Percentiles rank a stretch among this genome's conserved stretches.
Evolutionary conservation across 108 stramenopile species (phyloP).

Genomic region (Asterionellopsis glacialis): DNA sequence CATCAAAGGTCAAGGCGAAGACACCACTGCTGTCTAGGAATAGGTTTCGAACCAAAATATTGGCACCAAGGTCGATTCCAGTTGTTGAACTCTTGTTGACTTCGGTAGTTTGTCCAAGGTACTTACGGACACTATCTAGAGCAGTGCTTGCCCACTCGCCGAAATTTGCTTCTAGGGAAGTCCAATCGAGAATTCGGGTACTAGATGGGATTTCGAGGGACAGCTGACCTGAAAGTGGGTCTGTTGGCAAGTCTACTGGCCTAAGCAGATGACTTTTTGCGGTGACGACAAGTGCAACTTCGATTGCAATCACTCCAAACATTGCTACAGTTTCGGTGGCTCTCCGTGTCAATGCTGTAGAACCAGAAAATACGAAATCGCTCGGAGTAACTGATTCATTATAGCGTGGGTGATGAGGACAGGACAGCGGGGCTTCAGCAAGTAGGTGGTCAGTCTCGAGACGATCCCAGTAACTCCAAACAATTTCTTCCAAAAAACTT

Average conservation of each 20-base stretch:
- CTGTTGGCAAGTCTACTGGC: conserved; percentile 6
- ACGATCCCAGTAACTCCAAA: conserved; percentile 41
- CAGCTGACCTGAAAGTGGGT: conserved; percentile 17
- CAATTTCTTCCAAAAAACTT: conserved; percentile 18
- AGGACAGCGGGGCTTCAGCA: conserved; percentile 34
- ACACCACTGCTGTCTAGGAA: conserved; percentile 41
- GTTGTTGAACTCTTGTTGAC: conserved; percentile 10
- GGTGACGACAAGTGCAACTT: conserved; percentile 14
- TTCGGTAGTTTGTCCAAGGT: conserved; percentile 25
- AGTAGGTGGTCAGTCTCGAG: conserved; percentile 30
- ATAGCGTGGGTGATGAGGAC: conserved; percentile 48
- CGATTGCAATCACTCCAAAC: conserved; percentile 6
- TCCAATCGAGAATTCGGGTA: conserved; percentile 52
- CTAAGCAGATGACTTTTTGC: conserved; percentile 20
- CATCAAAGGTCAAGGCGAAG: conserved; percentile 31
- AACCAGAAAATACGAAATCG: not conserved
- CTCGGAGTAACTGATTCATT: conserved; percentile 7
- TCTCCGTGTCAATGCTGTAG: conserved; percentile 16
- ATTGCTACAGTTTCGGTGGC: conserved; percentile 24
- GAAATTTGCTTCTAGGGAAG: conserved; percentile 32
- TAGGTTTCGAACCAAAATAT: conserved; percentile 27
- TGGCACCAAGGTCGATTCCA: conserved; percentile 33
- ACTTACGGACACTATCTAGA: conserved; percentile 25
- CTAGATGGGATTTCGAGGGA: conserved; percentile 19
- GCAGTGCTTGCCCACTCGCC: conserved; percentile 43